Base-by-base conservation (phyloP, 495 filamentous ascomycete species). In the Daldinia grandis region DNA sequence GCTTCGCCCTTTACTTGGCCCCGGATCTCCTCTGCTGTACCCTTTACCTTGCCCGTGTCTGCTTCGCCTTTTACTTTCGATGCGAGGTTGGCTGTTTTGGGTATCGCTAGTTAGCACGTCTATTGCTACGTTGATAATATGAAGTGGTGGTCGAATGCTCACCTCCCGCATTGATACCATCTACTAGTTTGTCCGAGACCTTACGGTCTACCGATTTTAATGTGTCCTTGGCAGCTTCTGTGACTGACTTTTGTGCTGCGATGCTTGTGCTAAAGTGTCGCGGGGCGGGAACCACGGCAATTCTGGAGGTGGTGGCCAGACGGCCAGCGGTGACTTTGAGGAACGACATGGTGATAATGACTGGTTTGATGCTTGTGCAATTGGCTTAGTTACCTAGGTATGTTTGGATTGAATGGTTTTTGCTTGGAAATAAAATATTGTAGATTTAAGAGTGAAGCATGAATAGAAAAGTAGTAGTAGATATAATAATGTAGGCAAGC, bases 121-220 rank as follows among this genome's bases (percentile, higher is more conserved):
- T 38, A 17, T 25, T 4, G 7, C 12, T 42, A n/a, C 4, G 24
- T 25, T 27, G 24, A 51, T 7, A 19, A 28, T 51, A 28, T 25
- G 21, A n/a, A 17, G 3, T n/a, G 40, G 17, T 35, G 12, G 33
- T 35, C 21, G 5, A 8, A 47, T 27, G 81, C 84, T 49, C 78
- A 87, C 86, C 64, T 42, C 81, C 80, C 62, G 79, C 76, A 64
- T 87, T 80, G 74, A 87, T 87, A 14, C 85, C 85, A 58, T 85
- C 84, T 33, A 87, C 84, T 1, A 87, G 58, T 80, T 87, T 87
- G 67, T 87, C 83, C 17, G 79, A 78, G 21, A 87, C 83, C 63
- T 80, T 79, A 47, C 83, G 79, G 73, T 87, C 83, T 17, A 85
- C 84, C 0, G 59, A 64, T 79, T 87, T 71, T 70, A 85, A 74